Conservation (phyloP, 2,329 filamentous ascomycete species). For the Nemania sp. region DNA sequence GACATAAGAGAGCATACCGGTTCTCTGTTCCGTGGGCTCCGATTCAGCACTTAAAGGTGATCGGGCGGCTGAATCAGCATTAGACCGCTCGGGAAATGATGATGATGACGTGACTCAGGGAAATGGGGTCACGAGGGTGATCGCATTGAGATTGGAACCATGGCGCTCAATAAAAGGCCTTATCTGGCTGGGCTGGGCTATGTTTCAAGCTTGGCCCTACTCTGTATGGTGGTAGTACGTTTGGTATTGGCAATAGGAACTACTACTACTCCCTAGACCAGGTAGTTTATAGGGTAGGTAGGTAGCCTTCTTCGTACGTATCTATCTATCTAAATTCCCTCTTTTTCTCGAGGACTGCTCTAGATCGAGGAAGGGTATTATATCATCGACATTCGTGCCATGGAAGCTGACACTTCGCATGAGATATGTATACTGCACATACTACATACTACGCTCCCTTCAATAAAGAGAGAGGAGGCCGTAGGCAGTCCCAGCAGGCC, state of each 20-base stretch:
- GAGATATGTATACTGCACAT: neutral
- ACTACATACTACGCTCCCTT: too few relatives aligned
- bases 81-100: neutral
- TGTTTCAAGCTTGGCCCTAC: slow-evolving; percentile 9
- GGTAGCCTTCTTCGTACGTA: too few relatives aligned
- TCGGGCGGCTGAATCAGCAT: neutral
- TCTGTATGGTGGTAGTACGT: too few relatives aligned
- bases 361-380: neutral
- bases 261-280: too few relatives aligned
- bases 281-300: too few relatives aligned
- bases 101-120: neutral
- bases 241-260: neutral
- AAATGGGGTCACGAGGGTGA: slow-evolving; percentile 10
- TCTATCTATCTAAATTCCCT: slow-evolving; percentile 1
- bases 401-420: slow-evolving; percentile 5
- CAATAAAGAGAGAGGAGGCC: too few relatives aligned
- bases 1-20: neutral
- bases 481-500: too few relatives aligned
- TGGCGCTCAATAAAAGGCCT: slow-evolving; percentile 1
- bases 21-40: slow-evolving; percentile 5
- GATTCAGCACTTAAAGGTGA: neutral
- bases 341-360: neutral
- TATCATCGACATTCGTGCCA: neutral
- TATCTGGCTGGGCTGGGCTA: neutral
- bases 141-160: neutral